A percentile compares a stretch with the other conserved stretches of the same genome.
These are phyloP conservation scores for Fomitopsis serialis DNA, from an alignment of 768 basidiomycete species.

Conservation along the genomic window DNA sequence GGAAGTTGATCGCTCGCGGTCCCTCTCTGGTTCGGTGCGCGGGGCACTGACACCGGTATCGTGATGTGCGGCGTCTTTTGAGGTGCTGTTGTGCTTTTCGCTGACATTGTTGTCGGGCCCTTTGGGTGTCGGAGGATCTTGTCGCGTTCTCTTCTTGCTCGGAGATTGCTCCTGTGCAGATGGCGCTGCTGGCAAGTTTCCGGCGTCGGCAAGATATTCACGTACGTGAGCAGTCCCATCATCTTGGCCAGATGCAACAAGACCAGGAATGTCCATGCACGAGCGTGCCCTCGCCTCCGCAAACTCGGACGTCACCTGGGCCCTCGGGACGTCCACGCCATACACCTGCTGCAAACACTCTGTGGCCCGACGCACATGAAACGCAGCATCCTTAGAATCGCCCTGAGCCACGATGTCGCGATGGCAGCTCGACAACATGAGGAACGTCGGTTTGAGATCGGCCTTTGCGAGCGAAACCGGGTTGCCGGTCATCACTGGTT, in stretches of 20 bases:
- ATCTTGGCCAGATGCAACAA: neutral
- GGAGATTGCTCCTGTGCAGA: neutral
- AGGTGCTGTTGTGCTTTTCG: no score
- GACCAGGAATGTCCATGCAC: neutral
- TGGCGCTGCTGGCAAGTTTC: neutral
- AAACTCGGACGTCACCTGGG: neutral
- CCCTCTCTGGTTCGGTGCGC: no score
- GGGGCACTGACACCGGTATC: no score
- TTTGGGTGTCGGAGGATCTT: no score
- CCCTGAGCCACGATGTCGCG: constrained; percentile 30
- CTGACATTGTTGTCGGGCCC: neutral
- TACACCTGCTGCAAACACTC: constrained; percentile 10
- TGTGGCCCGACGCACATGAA: constrained; percentile 34
- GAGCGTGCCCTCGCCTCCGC: neutral
- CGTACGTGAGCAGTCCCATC: neutral
- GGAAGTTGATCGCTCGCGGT: neutral
- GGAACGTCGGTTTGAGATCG: constrained; percentile 43
- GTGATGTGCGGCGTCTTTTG: neutral
- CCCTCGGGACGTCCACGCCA: constrained; percentile 4
- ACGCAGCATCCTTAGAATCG: constrained; percentile 22
- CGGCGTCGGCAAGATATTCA: neutral
- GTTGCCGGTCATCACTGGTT: constrained; percentile 35
- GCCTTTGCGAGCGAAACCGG: constrained; percentile 26
- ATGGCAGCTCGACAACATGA: constrained; percentile 52
- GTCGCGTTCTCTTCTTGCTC: neutral